Evolutionary conservation across 768 basidiomycete genomes (phyloP).

Genomic region (Hortiboletus flavorubellus): DNA sequence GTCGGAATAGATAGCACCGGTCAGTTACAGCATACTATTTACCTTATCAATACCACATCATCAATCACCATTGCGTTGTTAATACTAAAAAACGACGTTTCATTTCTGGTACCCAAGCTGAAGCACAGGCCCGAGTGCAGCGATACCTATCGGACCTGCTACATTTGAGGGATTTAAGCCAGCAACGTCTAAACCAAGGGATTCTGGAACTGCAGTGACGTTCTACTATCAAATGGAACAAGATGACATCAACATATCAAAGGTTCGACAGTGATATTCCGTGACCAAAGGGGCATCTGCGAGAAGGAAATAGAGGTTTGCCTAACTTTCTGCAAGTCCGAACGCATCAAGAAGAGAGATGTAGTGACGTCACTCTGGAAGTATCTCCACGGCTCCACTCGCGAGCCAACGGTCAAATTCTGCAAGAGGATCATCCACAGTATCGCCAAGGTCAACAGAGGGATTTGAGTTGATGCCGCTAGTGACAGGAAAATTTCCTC

Average conservation of each 20-base stretch:
- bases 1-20: neutral
- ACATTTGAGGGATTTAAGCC: neutral
- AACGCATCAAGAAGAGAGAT: neutral
- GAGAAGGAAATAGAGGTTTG: neutral
- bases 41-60: neutral
- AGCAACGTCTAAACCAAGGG: neutral
- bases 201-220: neutral
- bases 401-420: constrained; percentile 69
- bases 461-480: neutral
- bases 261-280: neutral
- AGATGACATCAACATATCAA: neutral
- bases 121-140: neutral
- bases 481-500: neutral
- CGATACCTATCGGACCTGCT: neutral
- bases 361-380: constrained; percentile 22
- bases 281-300: neutral
- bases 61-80: neutral
- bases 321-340: neutral
- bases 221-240: neutral
- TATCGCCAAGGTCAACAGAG: constrained; percentile 3
- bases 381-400: constrained; percentile 59
- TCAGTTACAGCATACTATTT: neutral
- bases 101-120: neutral
- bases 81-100: neutral
- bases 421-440: constrained; percentile 49